A percentile compares a stretch with the other conserved stretches of the same genome.
Evolutionary conservation across 1,284 basidiomycete genomes (phyloP).

Genomic region (Cystobasidium slooffiae): DNA sequence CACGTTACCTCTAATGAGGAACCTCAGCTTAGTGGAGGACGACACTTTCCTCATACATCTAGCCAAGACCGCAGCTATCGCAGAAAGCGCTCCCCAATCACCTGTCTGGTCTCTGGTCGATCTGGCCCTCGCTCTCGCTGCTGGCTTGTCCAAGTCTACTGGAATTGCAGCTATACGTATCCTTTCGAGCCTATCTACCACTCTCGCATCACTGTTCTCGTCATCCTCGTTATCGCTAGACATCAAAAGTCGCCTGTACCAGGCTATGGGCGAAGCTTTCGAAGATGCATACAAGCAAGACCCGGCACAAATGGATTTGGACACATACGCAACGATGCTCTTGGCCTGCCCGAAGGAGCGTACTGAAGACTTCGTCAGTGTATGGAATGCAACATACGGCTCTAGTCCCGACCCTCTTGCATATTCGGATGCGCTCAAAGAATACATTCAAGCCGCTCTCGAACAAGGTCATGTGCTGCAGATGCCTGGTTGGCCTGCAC

Average conservation of each 20-base stretch:
- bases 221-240: background rate
- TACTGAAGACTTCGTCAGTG: background rate
- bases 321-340: background rate
- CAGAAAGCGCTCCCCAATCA: background rate
- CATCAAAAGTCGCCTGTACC: background rate
- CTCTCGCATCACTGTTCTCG: background rate
- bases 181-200: background rate
- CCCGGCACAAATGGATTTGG: background rate
- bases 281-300: background rate
- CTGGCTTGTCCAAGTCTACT: background rate
- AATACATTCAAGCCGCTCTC: background rate
- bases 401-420: background rate
- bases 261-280: constrained; percentile 9
- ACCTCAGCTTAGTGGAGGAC: background rate
- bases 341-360: background rate
- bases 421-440: constrained; percentile 7
- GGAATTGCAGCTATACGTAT: background rate
- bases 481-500: constrained; percentile 32
- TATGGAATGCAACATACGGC: constrained; percentile 35
- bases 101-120: constrained; percentile 5
- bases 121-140: background rate
- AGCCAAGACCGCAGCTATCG: background rate
- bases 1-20: constrained; percentile 12
- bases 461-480: constrained; percentile 6
- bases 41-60: constrained; percentile 11